Evolutionary conservation across 1,139 yeast species (phyloP).

Genomic region (Geotrichum phurueaensis): DNA sequence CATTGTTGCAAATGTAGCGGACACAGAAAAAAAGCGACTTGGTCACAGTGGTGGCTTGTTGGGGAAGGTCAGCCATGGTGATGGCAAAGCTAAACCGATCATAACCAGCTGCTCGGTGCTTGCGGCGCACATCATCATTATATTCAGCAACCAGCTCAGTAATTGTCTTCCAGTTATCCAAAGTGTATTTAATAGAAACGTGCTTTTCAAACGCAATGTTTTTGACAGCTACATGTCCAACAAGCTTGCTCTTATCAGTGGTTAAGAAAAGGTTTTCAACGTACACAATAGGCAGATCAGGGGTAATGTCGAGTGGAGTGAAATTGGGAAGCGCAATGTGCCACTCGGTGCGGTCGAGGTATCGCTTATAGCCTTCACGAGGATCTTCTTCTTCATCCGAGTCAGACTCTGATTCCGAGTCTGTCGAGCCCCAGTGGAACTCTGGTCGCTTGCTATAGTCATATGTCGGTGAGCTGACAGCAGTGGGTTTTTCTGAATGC

Average conservation of each 20-base stretch:
- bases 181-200: conserved; percentile 58
- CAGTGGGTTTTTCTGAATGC: conserved; percentile 65
- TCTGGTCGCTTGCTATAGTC: conserved; percentile 29
- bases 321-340: conserved; percentile 46
- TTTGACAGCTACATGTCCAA: conserved; percentile 69
- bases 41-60: conserved; percentile 32
- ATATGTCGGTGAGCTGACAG: conserved; percentile 70
- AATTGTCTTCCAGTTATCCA: conserved; percentile 68
- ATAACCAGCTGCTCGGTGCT: conserved; percentile 33
- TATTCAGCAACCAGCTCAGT: conserved; percentile 63
- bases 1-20: conserved; percentile 45
- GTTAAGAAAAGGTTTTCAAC: conserved; percentile 61
- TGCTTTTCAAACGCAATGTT: conserved; percentile 61
- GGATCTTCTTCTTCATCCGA: conserved; percentile 31
- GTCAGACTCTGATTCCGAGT: conserved; percentile 30
- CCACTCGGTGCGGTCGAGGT: conserved; percentile 41
- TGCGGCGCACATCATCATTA: conserved; percentile 52
- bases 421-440: conserved; percentile 30
- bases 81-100: conserved; percentile 45
- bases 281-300: conserved; percentile 41
- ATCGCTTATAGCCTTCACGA: conserved; percentile 24
- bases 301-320: conserved; percentile 1
- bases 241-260: conserved; percentile 48
- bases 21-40: conserved; percentile 49
- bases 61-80: conserved; percentile 36